Percentiles rank a stretch among this genome's conserved stretches.
phyloP scores from a whole-genome alignment of 495 filamentous ascomycete species.

The Talaromyces wortmannii region DNA sequence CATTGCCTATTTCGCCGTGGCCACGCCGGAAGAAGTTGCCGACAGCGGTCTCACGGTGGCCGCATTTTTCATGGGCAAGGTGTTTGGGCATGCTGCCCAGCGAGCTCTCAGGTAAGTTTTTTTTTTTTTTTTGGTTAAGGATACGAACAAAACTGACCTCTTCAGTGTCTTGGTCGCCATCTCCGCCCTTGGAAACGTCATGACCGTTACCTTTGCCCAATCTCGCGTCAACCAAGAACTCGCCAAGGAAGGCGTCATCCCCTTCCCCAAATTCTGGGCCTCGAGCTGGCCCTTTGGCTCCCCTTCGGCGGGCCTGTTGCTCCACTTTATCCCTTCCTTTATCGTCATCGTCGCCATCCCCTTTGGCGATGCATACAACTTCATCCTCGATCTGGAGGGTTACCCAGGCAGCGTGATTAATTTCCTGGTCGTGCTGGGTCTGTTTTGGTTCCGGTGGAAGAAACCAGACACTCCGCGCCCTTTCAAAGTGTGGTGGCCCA shows the following conservation, averaged over 20 bases:
- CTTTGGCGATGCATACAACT: slow-evolving; percentile 55
- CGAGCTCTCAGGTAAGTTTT: no score
- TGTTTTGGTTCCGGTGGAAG: slow-evolving; percentile 53
- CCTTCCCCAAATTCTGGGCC: slow-evolving; percentile 52
- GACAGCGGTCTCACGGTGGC: slow-evolving; percentile 56
- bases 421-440: slow-evolving; percentile 48
- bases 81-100: slow-evolving; percentile 44
- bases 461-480: slow-evolving; percentile 49
- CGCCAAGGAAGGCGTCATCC: slow-evolving; percentile 58
- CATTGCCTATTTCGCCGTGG: slow-evolving; percentile 58
- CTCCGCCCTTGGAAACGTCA: slow-evolving; percentile 61
- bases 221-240: slow-evolving; percentile 59
- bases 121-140: slow-evolving; percentile 14
- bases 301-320: slow-evolving; percentile 52
- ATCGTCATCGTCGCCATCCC: slow-evolving; percentile 56
- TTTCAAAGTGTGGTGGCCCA: slow-evolving; percentile 52
- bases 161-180: slow-evolving; percentile 45
- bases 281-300: slow-evolving; percentile 58
- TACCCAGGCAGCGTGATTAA: slow-evolving; percentile 56
- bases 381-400: slow-evolving; percentile 62
- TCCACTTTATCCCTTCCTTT: slow-evolving; percentile 58
- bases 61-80: slow-evolving; percentile 55
- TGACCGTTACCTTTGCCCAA: slow-evolving; percentile 63
- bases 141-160: slow-evolving; percentile 20
- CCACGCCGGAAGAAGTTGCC: slow-evolving; percentile 57